phyloP scores from a whole-genome alignment of 441 rosid species.

The Gossypium gossypioides region DNA sequence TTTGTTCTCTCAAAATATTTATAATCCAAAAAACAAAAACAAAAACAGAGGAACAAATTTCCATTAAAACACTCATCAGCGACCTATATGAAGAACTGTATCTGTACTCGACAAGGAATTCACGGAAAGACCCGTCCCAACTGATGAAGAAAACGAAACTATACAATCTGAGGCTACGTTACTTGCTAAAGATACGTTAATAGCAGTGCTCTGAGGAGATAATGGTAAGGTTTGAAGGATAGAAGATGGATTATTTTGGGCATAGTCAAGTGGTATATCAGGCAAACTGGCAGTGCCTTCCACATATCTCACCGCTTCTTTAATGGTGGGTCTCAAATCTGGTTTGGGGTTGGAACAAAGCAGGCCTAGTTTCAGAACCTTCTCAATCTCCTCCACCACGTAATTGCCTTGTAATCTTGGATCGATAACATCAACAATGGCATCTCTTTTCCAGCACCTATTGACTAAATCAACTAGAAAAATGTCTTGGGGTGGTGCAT shows the following conservation, averaged over 20 bases:
- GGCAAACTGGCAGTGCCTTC: constrained; percentile 32
- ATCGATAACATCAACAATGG: constrained; percentile 33
- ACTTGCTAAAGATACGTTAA: not conserved
- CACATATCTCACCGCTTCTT: constrained; percentile 34
- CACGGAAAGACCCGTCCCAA: not conserved
- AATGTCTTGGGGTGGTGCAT: constrained; percentile 17
- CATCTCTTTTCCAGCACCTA: constrained; percentile 35
- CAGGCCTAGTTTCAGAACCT: constrained; percentile 47
- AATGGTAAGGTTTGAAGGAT: not conserved
- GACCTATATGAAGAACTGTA: constrained; percentile 27
- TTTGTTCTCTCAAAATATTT: too few relatives aligned
- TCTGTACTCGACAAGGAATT: constrained; percentile 19
- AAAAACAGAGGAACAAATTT: not conserved
- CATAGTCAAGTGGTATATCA: constrained; percentile 11
- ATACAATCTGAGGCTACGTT: not conserved
- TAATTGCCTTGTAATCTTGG: constrained; percentile 33
- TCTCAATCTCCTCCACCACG: constrained; percentile 38
- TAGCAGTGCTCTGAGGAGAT: not conserved
- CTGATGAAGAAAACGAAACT: constrained; percentile 15
- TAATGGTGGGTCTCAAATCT: constrained; percentile 39
- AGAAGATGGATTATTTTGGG: not conserved
- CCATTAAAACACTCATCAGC: constrained; percentile 10
- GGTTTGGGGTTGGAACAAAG: constrained; percentile 37
- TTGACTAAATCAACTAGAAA: constrained; percentile 36
- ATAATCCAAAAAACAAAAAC: not conserved